A percentile compares a stretch with the other conserved stretches of the same genome.
These are phyloP conservation scores for Yarrowia sp. DNA, from an alignment of 805 yeast genomes.

Conservation along the genomic window DNA sequence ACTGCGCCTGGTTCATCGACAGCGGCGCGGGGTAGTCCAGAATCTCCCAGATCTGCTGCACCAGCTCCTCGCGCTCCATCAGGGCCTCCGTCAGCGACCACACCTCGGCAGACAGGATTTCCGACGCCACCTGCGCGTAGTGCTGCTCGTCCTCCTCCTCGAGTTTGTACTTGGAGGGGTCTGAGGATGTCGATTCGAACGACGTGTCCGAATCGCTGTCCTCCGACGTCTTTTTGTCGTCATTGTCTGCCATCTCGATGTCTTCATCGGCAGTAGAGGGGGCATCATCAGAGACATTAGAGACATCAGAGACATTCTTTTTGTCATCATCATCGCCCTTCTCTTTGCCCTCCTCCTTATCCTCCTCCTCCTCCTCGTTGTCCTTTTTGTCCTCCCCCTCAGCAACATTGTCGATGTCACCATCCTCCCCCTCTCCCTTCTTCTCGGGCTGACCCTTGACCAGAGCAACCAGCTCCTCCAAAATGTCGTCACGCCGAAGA, in stretches of 20 bases:
- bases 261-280: neutral
- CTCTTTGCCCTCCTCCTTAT: conserved; percentile 43
- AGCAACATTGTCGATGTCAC: conserved; percentile 35
- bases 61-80: conserved; percentile 70
- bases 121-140: conserved; percentile 75
- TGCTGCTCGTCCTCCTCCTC: conserved; percentile 46
- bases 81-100: conserved; percentile 93
- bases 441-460: conserved; percentile 41
- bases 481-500: conserved; percentile 76
- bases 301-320: too few species aligned
- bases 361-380: conserved; percentile 40
- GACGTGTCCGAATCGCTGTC: conserved; percentile 40
- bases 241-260: conserved; percentile 8
- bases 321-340: conserved; percentile 41
- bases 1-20: conserved; percentile 79
- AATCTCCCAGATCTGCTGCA: conserved; percentile 79
- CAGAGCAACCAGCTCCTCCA: conserved; percentile 63
- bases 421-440: too few species aligned
- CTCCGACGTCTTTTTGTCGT: conserved; percentile 20
- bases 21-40: conserved; percentile 71
- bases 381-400: conserved; percentile 30
- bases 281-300: too few species aligned
- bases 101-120: conserved; percentile 86
- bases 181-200: conserved; percentile 48
- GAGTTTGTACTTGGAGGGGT: conserved; percentile 43